Base-by-base conservation (phyloP, 192 early-diverging fungal genomes). In the Ramicandelaber brevisporus region DNA sequence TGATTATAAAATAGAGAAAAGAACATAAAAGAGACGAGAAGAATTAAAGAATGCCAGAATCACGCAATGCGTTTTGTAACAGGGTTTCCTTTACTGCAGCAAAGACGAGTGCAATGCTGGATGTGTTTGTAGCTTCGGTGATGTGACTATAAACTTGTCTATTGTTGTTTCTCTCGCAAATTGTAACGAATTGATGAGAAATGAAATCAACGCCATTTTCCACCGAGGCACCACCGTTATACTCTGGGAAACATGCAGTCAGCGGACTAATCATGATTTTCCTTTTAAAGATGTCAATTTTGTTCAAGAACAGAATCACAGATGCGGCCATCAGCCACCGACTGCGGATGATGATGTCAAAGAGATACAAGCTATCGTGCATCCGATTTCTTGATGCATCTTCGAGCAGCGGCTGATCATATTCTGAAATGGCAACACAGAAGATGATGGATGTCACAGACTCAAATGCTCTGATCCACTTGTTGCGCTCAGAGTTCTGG, bases 291-390 rank as follows among this genome's bases (percentile, higher is more conserved):
- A 92, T 47, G 38, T 92, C 86, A 25, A 82, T 71, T 39, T 92
- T 92, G 64, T 92, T 92, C 37, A 92, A 54, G 46, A 92, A 92
- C 6, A 92, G 53, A 30, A 92, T 80, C 31, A 92, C 84, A 5
- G 79, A 75, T 14, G 81, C 80, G 30, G 73, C 67, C 34, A 88
- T 41, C 51, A 92, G 88, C 77, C 82, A 84, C 33, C 81, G 61
- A 46, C 77, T 80, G 49, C 85, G 85, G 39, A 85, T 76, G 17
- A 92, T 68, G 8, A 76, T 84, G 37, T 81, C 79, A 43, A 92
- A 92, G 13, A 92, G 57, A 5, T 69, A 69, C 20, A 92, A 58
- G 48, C 78, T 80, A 48, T 92, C 86, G 17, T 65, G 58, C 78
- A 92, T 86, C 33, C 84, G 79, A 40, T 88, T 88, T 72, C 84